Evolutionary conservation across 192 early-diverging fungal species (phyloP).

Genomic region (Gamsiella multidivaricata): DNA sequence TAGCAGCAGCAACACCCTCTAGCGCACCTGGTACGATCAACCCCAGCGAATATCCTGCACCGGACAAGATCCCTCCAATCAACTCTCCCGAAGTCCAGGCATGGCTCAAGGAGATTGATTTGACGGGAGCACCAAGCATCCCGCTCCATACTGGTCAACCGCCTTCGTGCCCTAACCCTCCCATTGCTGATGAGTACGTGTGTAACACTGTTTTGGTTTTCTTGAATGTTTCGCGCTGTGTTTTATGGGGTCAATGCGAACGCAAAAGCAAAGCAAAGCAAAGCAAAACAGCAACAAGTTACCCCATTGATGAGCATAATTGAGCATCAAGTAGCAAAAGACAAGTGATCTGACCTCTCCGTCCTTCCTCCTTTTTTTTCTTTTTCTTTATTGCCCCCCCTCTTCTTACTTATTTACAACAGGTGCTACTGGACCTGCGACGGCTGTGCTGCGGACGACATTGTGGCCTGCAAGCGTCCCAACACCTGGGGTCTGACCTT

Average conservation of each 20-base stretch:
- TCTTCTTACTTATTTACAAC: neutral
- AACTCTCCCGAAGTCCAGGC: constrained; percentile 54
- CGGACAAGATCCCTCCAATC: constrained; percentile 32
- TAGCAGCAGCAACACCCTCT: neutral
- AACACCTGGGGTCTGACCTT: constrained; percentile 70
- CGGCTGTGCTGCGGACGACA: constrained; percentile 57
- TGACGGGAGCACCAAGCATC: constrained; percentile 52
- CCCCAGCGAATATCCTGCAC: constrained; percentile 42
- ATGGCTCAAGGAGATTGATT: constrained; percentile 61
- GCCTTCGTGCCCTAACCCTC: constrained; percentile 34
- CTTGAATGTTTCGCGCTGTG: no score
- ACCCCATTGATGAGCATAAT: no score
- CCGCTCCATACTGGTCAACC: constrained; percentile 22
- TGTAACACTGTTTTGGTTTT: neutral
- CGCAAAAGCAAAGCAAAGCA: no score
- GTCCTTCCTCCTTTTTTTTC: neutral
- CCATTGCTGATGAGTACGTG: constrained; percentile 37
- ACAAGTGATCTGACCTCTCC: constrained; percentile 17
- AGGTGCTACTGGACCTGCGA: constrained; percentile 63
- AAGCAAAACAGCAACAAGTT: no score
- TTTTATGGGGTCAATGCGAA: no score
- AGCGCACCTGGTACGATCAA: constrained; percentile 33
- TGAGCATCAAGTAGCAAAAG: no score
- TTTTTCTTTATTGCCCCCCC: neutral
- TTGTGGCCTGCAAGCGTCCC: constrained; percentile 46